Percentiles rank a stretch among this genome's conserved stretches.
Conservation (phyloP, 2,329 filamentous ascomycete genomes). For the Neocucurbitaria cava region DNA sequence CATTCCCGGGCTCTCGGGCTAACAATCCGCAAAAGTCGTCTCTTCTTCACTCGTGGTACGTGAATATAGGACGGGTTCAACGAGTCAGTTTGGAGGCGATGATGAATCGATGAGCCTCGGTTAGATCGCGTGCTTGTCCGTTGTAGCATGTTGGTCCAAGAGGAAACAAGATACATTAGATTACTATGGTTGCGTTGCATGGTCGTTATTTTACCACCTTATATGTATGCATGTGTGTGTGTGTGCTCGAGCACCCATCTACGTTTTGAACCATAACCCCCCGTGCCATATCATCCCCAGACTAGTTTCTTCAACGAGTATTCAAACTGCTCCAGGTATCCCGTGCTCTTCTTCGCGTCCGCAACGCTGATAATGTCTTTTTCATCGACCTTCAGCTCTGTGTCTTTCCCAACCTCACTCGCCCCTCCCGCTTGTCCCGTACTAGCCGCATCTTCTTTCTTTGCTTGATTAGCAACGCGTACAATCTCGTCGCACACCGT, state of each 20-base stretch:
- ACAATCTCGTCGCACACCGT: constrained; percentile 80
- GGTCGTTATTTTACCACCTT: neutral
- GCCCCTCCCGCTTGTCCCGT: neutral
- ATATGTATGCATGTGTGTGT: too few species aligned
- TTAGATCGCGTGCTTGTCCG: neutral
- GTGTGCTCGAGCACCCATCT: too few species aligned
- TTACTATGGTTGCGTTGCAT: neutral
- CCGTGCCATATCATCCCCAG: constrained; percentile 73
- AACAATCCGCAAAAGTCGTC: constrained; percentile 1
- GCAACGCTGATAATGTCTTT: constrained; percentile 80
- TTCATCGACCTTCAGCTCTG: constrained; percentile 56
- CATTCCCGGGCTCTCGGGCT: neutral
- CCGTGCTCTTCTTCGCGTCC: constrained; percentile 87
- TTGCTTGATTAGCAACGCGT: constrained; percentile 64
- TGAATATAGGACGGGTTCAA: neutral
- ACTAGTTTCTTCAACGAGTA: constrained; percentile 94
- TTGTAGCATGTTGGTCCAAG: too few species aligned
- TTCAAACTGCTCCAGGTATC: constrained; percentile 83
- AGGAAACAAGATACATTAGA: too few species aligned
- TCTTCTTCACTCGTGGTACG: neutral
- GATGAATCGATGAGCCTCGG: neutral
- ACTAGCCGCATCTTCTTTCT: constrained; percentile 46
- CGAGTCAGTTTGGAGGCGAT: neutral
- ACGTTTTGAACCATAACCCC: too few species aligned
- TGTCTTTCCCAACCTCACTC: constrained; percentile 50